Conservation (phyloP, 2,329 filamentous ascomycete species). For the Neospermospora avenae region DNA sequence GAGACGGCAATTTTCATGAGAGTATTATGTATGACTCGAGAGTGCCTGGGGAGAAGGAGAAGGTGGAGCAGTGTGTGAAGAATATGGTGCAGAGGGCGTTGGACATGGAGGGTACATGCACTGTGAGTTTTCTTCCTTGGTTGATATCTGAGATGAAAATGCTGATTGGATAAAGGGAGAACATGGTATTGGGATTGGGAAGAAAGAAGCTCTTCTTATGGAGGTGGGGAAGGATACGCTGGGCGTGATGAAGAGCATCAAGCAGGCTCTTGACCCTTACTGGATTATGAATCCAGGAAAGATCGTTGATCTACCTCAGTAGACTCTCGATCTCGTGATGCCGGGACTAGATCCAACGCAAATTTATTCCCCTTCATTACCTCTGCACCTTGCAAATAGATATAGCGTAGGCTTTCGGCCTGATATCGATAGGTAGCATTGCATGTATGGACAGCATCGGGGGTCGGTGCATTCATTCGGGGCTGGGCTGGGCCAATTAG, state of each 20-base stretch:
- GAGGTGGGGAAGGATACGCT: conserved; percentile 81
- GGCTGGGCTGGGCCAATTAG: too few relatives aligned
- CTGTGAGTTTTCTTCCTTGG: conserved; percentile 40
- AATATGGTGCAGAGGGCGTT: conserved; percentile 89
- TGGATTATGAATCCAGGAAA: conserved; percentile 94
- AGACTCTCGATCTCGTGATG: not conserved
- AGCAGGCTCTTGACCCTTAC: conserved; percentile 74
- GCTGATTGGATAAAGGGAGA: conserved; percentile 53
- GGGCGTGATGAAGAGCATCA: conserved; percentile 80
- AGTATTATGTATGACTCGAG: conserved; percentile 82
- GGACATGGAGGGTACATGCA: conserved; percentile 92
- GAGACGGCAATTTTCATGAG: conserved; percentile 93
- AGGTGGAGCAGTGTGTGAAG: conserved; percentile 78
- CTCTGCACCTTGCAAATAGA: not conserved
- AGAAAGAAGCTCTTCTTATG: conserved; percentile 74
- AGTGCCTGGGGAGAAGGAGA: conserved; percentile 65
- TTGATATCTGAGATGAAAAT: not conserved
- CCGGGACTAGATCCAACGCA: not conserved
- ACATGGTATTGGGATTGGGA: conserved; percentile 81
- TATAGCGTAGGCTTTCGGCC: not conserved
- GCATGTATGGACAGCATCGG: not conserved
- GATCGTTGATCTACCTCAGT: conserved; percentile 67
- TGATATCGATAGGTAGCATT: not conserved
- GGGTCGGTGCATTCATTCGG: not conserved
- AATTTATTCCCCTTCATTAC: not conserved